Evolutionary conservation across 1,139 yeast species (phyloP).

Genomic region (Sugiyamaella neomexicana): DNA sequence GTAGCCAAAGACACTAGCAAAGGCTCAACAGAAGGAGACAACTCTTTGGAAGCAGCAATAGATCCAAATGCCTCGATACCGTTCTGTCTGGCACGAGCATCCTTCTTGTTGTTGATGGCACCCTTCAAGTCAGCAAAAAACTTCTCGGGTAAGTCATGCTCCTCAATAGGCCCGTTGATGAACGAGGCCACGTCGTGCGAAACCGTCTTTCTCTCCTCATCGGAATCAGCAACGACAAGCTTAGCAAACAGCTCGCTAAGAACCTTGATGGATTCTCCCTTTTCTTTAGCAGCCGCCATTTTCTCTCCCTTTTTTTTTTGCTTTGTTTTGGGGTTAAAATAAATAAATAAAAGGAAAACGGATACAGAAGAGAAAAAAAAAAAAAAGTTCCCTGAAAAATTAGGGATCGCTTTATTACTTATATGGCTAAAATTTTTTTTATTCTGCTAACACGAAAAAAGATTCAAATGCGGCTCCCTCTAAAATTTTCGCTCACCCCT

Average conservation of each 20-base stretch:
- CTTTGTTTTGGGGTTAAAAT: neutral
- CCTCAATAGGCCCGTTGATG: constrained; percentile 95
- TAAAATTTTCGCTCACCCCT: constrained; percentile 6
- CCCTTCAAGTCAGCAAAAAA: constrained; percentile 77
- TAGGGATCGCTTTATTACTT: constrained; percentile 5
- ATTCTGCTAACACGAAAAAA: constrained; percentile 4
- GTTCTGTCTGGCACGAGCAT: constrained; percentile 59
- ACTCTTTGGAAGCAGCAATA: constrained; percentile 77
- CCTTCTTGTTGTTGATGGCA: constrained; percentile 80
- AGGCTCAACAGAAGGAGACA: constrained; percentile 94
- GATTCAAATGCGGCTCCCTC: constrained; percentile 11
- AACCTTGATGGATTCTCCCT: constrained; percentile 51
- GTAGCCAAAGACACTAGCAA: constrained; percentile 75
- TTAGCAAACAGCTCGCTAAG: constrained; percentile 91
- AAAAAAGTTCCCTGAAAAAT: constrained; percentile 3
- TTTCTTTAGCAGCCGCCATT: constrained; percentile 29
- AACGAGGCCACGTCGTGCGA: constrained; percentile 90
- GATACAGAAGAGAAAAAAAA: constrained; percentile 11
- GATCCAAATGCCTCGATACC: constrained; percentile 83
- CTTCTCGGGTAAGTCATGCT: constrained; percentile 94
- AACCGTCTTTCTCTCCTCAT: constrained; percentile 79
- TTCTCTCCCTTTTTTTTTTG: constrained; percentile 7
- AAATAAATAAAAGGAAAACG: constrained; percentile 17
- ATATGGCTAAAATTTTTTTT: constrained; percentile 6
- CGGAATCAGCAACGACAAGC: constrained; percentile 78